Base-by-base conservation (phyloP, 1,139 yeast species). In the Taphrina sp. region DNA sequence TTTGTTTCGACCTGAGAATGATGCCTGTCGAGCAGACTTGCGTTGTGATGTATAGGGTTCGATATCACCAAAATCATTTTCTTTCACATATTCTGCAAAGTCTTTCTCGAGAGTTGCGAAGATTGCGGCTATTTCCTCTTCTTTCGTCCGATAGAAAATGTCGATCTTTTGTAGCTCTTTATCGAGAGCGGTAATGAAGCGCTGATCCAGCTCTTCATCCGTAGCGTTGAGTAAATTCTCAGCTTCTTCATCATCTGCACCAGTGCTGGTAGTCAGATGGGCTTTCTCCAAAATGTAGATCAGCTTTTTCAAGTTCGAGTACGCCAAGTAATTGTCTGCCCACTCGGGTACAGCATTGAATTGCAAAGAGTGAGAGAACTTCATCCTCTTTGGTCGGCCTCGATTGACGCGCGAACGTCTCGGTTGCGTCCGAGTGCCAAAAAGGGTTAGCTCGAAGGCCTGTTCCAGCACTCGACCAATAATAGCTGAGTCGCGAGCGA, bases 331-430 rank as follows among this genome's bases (percentile, higher is more conserved):
- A 60, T 76, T 70, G 57, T 83, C 80, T 53, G 82, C 76, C 90
- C 92, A 84, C 65, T 84, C 92, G 3, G 92, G 90, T 33, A 84
- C 90, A 20, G 87, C 85, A 67, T 84, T 84, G 70, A 84, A 82
- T 69, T 83, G 85, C 57, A 84, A 73, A 35, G 88, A 81, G 63
- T 82, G 85, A 51, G 84, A 77, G 67, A 84, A 84, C 74, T 84
- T 84, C 92, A 84, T 84, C 33, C 8, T 34, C n/a, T 10, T 16
- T 5, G 37, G 8, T 5, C 37, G 37, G 10, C 10, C 31, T 26
- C 31, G 31, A 26, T 26, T 26, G 31, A 26, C 31, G 10, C n/a
- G n/a, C n/a, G n/a, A n/a, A n/a, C n/a, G n/a, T n/a, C n/a, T n/a
- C n/a, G n/a, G n/a, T n/a, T n/a, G n/a, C n/a, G n/a, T n/a, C n/a